Base-by-base conservation (phyloP, 2,329 filamentous ascomycete species). In the Leptographium radiaticola region DNA sequence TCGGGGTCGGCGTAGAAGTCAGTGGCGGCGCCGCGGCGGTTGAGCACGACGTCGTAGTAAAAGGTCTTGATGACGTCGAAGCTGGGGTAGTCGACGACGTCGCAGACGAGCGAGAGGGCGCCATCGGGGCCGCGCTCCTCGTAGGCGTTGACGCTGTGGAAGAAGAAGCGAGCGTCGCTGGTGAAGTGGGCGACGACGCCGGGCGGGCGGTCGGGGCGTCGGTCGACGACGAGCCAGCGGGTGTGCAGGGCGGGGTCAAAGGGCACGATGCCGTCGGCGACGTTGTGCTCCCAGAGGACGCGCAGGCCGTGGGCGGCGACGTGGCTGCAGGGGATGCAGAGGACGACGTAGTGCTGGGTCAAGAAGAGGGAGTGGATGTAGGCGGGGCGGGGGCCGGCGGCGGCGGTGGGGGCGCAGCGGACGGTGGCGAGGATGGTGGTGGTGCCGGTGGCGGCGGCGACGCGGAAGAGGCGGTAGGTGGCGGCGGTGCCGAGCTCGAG, bases 331-430 rank as follows among this genome's bases (percentile, higher is more conserved):
- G 86, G 89, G 1, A 93, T 69, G 62, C 85, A 89, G 6, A 94
- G 70, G 0, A 93, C 69, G 2, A 90, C 79, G 61, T 84, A 86
- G 60, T 82, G 79, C 16, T 79, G 69, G 0, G 86, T 85, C 31
- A 94, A 67, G 61, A 89, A 88, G 61, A 91, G 76, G 10, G 87
- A 91, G 68, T 94, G 89, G n/a, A 94, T 79, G 61, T 93, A 94
- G 0, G 86, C 83, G 0, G 84, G 70, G 2, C 69, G 68, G 4
- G 49, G 42, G 2, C 34, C 38, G 25, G n/a, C 25, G 25, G 18
- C 42, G 15, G 36, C 36, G 13, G 48, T 25, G 4, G 72, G 69
- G 5, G 68, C 66, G 4, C 70, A 72, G 0, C 68, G 66, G 38
- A 61, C 57, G 18, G 57, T 55, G 2, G 86, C 86, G 0, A 93